A percentile compares a stretch with the other conserved stretches of the same genome.
Conservation (phyloP, 2,329 filamentous ascomycete genomes). For the Cladosporium sphaerospermum region DNA sequence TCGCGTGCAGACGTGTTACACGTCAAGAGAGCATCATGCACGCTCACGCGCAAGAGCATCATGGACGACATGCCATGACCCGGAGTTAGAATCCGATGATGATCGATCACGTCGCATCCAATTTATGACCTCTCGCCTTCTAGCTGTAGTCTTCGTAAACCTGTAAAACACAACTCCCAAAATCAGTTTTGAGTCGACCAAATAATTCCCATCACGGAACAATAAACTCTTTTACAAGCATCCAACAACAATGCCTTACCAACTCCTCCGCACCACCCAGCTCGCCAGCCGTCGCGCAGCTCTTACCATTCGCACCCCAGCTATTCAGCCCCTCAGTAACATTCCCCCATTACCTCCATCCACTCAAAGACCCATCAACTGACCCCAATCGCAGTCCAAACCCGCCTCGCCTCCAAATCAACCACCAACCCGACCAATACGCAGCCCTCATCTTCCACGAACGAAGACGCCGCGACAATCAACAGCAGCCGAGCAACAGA, state of each 20-base stretch:
- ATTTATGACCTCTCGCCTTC: no score
- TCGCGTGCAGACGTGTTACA: no score
- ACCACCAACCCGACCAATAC: not conserved
- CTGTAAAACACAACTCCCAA: no score
- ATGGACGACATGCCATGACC: no score
- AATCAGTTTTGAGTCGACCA: no score
- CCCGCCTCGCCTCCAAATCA: slow-evolving; percentile 5
- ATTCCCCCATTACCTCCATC: not conserved
- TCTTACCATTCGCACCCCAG: not conserved
- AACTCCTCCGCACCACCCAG: slow-evolving; percentile 2
- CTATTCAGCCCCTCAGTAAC: not conserved
- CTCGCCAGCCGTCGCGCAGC: not conserved
- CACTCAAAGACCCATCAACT: not conserved
- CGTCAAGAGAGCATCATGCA: no score
- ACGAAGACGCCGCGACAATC: not conserved
- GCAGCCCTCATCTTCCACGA: not conserved
- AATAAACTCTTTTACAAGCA: not conserved
- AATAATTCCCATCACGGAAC: not conserved
- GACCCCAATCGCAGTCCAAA: not conserved
- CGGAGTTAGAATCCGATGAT: no score
- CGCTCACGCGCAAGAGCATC: no score
- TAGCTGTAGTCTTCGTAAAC: no score
- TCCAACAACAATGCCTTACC: not conserved
- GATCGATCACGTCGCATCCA: no score
- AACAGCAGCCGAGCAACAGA: slow-evolving; percentile 2